Conservation (phyloP, 768 basidiomycete genomes). For the Pisolithus marmoratus region DNA sequence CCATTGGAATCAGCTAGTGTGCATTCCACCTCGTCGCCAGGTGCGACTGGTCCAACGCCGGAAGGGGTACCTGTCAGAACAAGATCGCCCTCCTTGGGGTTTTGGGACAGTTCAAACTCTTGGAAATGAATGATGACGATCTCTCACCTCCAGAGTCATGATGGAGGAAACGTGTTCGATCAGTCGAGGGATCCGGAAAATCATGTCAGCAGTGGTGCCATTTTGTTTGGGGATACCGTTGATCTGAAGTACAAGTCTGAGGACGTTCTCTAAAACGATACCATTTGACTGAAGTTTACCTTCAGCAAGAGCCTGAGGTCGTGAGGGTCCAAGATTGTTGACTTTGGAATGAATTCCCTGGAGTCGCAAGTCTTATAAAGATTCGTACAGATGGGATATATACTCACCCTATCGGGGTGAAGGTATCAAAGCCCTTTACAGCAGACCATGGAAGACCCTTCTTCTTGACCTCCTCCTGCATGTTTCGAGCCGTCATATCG, state of each 20-base stretch:
- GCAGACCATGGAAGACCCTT: too few species aligned
- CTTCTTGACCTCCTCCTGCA: slow-evolving; percentile 14
- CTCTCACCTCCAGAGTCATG: slow-evolving; percentile 84
- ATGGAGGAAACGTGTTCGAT: slow-evolving; percentile 92
- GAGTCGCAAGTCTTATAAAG: background rate
- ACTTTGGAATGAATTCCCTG: slow-evolving; percentile 80
- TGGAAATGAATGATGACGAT: background rate
- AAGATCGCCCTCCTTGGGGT: slow-evolving; percentile 77
- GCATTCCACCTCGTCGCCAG: slow-evolving; percentile 79
- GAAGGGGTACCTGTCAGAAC: slow-evolving; percentile 88
- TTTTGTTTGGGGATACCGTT: slow-evolving; percentile 82
- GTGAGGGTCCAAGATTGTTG: slow-evolving; percentile 62
- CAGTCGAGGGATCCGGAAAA: slow-evolving; percentile 82
- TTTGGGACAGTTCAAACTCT: background rate
- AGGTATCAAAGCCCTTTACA: slow-evolving; percentile 23
- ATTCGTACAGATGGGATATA: background rate
- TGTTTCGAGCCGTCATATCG: slow-evolving; percentile 75
- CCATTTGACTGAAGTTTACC: slow-evolving; percentile 31
- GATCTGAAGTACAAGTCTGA: slow-evolving; percentile 43
- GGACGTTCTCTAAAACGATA: background rate
- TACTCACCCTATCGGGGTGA: slow-evolving; percentile 5
- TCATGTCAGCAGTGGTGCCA: slow-evolving; percentile 85
- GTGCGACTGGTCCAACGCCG: slow-evolving; percentile 74
- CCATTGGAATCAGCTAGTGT: slow-evolving; percentile 50
- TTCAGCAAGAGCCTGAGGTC: slow-evolving; percentile 72